A percentile compares a stretch with the other conserved stretches of the same genome.
Evolutionary conservation across 805 yeast genomes (phyloP).

Genomic region (Pichia scutulata): DNA sequence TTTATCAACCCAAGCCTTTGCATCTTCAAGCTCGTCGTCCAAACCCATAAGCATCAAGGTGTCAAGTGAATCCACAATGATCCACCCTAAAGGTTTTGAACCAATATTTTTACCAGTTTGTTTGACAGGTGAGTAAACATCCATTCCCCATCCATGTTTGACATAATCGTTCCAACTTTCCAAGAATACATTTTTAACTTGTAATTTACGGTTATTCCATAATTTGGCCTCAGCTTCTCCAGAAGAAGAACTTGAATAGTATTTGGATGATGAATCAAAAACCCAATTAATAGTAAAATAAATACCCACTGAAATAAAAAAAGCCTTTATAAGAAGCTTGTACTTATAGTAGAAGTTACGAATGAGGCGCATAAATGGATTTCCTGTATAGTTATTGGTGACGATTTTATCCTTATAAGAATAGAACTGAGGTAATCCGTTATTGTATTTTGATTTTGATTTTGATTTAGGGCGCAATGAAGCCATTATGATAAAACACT

Average conservation of each 20-base stretch:
- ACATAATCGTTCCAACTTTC: constrained; percentile 75
- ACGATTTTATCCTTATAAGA: constrained; percentile 45
- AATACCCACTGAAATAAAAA: constrained; percentile 33
- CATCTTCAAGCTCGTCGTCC: constrained; percentile 51
- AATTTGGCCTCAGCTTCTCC: constrained; percentile 10
- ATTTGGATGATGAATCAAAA: neutral
- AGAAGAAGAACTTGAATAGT: neutral
- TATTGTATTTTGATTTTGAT: constrained; percentile 17
- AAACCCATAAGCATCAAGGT: constrained; percentile 73
- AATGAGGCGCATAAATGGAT: constrained; percentile 1
- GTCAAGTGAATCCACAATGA: constrained; percentile 81
- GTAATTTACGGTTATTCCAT: constrained; percentile 46
- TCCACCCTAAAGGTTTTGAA: constrained; percentile 82
- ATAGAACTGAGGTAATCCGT: constrained; percentile 34
- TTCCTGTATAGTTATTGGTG: constrained; percentile 7
- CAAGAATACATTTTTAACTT: constrained; percentile 60
- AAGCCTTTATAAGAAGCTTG: constrained; percentile 37
- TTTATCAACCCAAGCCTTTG: constrained; percentile 66
- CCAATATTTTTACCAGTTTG: constrained; percentile 68
- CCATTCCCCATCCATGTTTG: constrained; percentile 76
- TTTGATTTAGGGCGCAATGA: constrained; percentile 12
- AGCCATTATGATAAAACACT: neutral
- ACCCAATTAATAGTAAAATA: constrained; percentile 31
- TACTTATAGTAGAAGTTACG: constrained; percentile 17
- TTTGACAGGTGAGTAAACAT: constrained; percentile 64